Evolutionary conservation across 306 rosid genomes (phyloP).

Genomic region (Phaseolus lunatus): DNA sequence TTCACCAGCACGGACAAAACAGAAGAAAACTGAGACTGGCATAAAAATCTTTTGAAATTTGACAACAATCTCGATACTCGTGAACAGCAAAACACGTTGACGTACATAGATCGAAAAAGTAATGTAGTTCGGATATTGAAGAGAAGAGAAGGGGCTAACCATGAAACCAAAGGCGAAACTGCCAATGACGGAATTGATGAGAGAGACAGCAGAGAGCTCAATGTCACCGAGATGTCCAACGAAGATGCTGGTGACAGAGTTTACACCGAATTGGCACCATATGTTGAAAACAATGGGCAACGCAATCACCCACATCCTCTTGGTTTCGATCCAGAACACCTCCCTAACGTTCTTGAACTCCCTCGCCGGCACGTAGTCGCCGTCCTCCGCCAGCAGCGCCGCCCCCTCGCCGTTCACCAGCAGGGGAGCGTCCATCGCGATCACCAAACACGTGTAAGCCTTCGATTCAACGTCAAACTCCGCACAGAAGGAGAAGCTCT

Average conservation of each 20-base stretch:
- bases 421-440: constrained; percentile 43
- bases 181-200: constrained; percentile 69
- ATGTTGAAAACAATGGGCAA: constrained; percentile 60
- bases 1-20: neutral
- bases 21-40: neutral
- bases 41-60: no score
- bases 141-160: constrained; percentile 49
- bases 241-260: constrained; percentile 68
- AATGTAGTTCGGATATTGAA: no score
- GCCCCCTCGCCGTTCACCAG: constrained; percentile 12
- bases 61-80: no score
- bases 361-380: constrained; percentile 56
- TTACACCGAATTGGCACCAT: constrained; percentile 61
- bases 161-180: constrained; percentile 82
- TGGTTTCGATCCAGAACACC: constrained; percentile 56
- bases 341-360: constrained; percentile 35
- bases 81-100: no score
- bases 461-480: constrained; percentile 10
- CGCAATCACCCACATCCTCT: constrained; percentile 66
- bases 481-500: neutral
- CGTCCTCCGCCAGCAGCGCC: constrained; percentile 40
- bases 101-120: neutral
- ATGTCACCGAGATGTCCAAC: constrained; percentile 82
- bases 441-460: constrained; percentile 36
- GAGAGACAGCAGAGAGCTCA: constrained; percentile 80